Evolutionary conservation across 208 protist genomes (phyloP), one percentile per base, ranked within the genome.

Genomic region (Phytomonas sp.): DNA sequence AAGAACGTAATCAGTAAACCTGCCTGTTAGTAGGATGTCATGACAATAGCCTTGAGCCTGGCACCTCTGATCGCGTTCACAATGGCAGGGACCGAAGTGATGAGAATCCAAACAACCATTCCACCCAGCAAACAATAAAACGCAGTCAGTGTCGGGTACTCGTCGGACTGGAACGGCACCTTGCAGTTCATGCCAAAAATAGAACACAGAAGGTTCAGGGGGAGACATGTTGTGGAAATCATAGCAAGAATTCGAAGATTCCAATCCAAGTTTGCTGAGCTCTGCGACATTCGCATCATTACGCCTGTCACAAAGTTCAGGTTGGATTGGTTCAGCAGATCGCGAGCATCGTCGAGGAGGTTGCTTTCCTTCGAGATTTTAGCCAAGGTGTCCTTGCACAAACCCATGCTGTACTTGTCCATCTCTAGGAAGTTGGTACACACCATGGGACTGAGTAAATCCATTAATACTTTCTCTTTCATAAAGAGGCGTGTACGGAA

Each of bases 101-200:
- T 30, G 1, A 81, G 19, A 31, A 77, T 74, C 89, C 89, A 94
- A 52, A 68, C 64, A 63, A 80, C 72, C 83, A 92, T 90, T 30
- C 79, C 29, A 34, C 74, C 84, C 29, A 89, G 65, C 56, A 94
- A 87, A 61, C 73, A 76, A 60, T 67, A 83, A 73, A 94, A 94
- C 19, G 84, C 73, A 29, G 67, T 67, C 60, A 95, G 79, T 62
- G 82, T 80, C 65, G 70, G 62, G 76, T 89, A 65, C 7, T 66
- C 66, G 66, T 88, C 86, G 10, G 62, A 33, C 73, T 91, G 85
- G 63, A 80, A 93, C 60, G 93, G 91, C 26, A 97, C 86, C 63
- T 81, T 75, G 71, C 84, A 90, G 77, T 97, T 97, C 90, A 97
- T 96, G 62, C 93, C 93, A 56, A 95, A 95, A 52, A 94, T 85